Evolutionary conservation across 176 grass and related monocot species (phyloP).

Genomic region (Rhynchospora pubera): DNA sequence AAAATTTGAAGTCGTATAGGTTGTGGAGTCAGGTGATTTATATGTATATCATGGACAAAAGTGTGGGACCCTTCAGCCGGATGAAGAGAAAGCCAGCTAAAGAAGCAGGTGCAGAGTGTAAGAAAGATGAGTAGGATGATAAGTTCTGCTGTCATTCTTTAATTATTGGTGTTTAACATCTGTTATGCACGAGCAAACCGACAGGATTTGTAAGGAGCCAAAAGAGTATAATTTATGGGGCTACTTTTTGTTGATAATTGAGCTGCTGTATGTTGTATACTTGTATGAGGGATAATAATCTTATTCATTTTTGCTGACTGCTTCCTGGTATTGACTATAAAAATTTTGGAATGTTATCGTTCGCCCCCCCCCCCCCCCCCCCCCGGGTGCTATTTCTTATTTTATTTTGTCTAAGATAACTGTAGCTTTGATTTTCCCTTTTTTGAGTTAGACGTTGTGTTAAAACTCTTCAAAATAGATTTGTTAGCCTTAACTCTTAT

Average conservation of each 20-base stretch:
- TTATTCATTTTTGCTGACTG: not conserved
- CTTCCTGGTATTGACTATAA: not conserved
- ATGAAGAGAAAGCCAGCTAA: slow-evolving; percentile 66
- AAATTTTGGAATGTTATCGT: not conserved
- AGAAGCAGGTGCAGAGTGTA: not conserved
- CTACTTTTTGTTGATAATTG: not conserved
- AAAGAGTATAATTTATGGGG: not conserved
- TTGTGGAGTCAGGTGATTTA: slow-evolving; percentile 97
- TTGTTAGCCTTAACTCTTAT: not conserved
- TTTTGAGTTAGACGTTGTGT: not conserved
- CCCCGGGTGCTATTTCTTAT: no score
- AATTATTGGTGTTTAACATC: not conserved
- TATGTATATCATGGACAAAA: slow-evolving; percentile 89
- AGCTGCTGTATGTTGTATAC: not conserved
- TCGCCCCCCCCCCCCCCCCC: no score
- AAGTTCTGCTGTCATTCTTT: not conserved
- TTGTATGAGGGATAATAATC: not conserved
- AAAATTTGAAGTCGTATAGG: slow-evolving; percentile 48
- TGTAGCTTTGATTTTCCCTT: not conserved
- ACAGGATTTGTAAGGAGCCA: not conserved
- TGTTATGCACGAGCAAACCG: not conserved
- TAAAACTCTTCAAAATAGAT: not conserved
- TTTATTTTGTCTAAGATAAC: not conserved
- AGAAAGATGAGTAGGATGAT: slow-evolving; percentile 43
- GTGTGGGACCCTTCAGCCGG: slow-evolving; percentile 73